Conservation (phyloP, 805 yeast species). For the Blastobotrys mokoenaii region DNA sequence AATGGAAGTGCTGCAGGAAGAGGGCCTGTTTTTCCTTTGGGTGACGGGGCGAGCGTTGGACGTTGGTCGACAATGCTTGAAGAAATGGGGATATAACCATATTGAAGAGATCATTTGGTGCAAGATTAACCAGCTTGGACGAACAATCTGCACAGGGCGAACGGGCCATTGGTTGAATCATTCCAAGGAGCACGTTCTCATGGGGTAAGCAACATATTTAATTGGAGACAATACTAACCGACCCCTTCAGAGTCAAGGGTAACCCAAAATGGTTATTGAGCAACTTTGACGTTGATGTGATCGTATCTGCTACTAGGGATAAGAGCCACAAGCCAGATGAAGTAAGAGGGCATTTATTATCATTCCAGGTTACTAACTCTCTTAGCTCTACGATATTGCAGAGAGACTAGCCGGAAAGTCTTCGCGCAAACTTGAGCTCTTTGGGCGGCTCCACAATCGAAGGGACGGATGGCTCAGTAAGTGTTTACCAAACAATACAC, state of each 20-base stretch:
- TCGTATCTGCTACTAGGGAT: constrained; percentile 80
- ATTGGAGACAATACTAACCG: neutral
- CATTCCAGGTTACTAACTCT: no score
- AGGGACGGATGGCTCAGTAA: constrained; percentile 82
- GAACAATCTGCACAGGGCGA: constrained; percentile 90
- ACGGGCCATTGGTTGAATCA: constrained; percentile 98
- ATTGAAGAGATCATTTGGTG: constrained; percentile 84
- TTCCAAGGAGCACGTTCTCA: constrained; percentile 81
- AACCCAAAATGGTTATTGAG: constrained; percentile 61
- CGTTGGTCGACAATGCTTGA: constrained; percentile 67
- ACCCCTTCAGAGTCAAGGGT: constrained; percentile 49
- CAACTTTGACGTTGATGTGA: constrained; percentile 61
- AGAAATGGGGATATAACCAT: constrained; percentile 74
- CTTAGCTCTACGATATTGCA: constrained; percentile 57
- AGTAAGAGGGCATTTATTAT: no score
- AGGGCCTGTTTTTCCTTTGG: constrained; percentile 82
- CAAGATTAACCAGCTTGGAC: constrained; percentile 75
- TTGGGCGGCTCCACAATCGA: constrained; percentile 79
- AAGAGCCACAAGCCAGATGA: constrained; percentile 91
- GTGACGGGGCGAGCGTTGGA: constrained; percentile 94
- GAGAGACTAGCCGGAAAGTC: constrained; percentile 76
- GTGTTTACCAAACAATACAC: constrained; percentile 14
- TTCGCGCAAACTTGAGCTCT: constrained; percentile 75
- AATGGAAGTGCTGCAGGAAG: constrained; percentile 63
- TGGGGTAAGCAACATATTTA: constrained; percentile 39